phyloP scores from a whole-genome alignment of 148 eudicot genomes.

The Fallopia convolvulus region DNA sequence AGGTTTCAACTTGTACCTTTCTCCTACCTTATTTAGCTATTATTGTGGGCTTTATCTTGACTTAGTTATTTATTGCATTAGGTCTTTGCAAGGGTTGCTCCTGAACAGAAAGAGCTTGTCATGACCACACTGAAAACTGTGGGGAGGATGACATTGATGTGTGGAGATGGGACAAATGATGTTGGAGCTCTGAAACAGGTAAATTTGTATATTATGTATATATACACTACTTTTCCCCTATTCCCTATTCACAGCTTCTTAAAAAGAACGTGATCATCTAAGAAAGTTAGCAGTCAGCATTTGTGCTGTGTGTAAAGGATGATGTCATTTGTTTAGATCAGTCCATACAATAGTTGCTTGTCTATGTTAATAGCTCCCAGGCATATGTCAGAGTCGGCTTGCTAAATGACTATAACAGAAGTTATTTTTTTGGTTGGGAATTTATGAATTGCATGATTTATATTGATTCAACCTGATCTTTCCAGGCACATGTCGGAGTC shows the following conservation, averaged over 20 bases:
- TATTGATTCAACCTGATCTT: background rate
- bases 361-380: too few species aligned
- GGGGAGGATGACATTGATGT: constrained; percentile 89
- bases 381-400: too few species aligned
- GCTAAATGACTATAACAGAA: background rate
- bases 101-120: constrained; percentile 95
- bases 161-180: constrained; percentile 98
- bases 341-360: too few species aligned
- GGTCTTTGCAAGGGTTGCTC: constrained; percentile 99
- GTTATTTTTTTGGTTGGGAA: background rate
- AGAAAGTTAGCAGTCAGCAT: background rate
- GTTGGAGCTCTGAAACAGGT: constrained; percentile 99
- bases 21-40: background rate
- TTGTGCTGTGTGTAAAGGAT: background rate
- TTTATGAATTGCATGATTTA: background rate
- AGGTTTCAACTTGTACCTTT: constrained; percentile 35
- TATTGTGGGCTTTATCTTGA: background rate
- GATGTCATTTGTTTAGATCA: background rate
- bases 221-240: background rate
- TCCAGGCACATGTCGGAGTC: constrained; percentile 87
- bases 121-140: constrained; percentile 83
- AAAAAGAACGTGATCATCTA: background rate
- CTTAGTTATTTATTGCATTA: constrained; percentile 16
- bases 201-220: background rate
- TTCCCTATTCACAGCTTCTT: background rate